phyloP scores from a whole-genome alignment of 768 basidiomycete genomes.

The Boletus vinaceobasis region DNA sequence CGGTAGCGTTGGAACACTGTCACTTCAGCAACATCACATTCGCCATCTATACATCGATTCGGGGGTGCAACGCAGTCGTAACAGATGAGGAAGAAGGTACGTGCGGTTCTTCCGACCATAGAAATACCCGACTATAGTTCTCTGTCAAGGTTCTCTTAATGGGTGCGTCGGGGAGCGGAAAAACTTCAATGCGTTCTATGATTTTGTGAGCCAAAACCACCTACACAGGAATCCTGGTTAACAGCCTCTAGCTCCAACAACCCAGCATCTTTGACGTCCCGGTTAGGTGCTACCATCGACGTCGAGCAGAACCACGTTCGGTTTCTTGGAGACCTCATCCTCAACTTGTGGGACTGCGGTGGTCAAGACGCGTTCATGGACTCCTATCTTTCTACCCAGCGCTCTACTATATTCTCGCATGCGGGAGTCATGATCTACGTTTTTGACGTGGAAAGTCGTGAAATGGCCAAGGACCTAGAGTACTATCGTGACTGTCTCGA shows the following conservation, averaged over 20 bases:
- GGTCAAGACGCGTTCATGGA: constrained; percentile 99
- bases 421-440: constrained; percentile 99
- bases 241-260: constrained; percentile 73
- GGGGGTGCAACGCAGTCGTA: neutral
- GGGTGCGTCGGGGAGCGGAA: constrained; percentile 93
- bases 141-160: constrained; percentile 82
- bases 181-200: constrained; percentile 98
- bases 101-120: neutral
- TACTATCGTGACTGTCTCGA: constrained; percentile 92
- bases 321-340: constrained; percentile 91
- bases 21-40: neutral
- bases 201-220: constrained; percentile 76
- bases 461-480: constrained; percentile 80
- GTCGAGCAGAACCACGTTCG: constrained; percentile 97
- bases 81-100: constrained; percentile 34
- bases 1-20: too few relatives aligned
- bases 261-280: constrained; percentile 84
- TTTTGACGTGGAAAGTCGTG: constrained; percentile 88
- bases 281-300: constrained; percentile 95
- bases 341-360: constrained; percentile 98
- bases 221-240: constrained; percentile 1
- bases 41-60: neutral
- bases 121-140: neutral
- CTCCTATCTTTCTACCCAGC: constrained; percentile 88
- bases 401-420: constrained; percentile 92